Percentiles rank a stretch among this genome's conserved stretches.
These are phyloP conservation scores for Rosa chinensis DNA, from an alignment of 306 rosid genomes.

Conservation along the genomic window DNA sequence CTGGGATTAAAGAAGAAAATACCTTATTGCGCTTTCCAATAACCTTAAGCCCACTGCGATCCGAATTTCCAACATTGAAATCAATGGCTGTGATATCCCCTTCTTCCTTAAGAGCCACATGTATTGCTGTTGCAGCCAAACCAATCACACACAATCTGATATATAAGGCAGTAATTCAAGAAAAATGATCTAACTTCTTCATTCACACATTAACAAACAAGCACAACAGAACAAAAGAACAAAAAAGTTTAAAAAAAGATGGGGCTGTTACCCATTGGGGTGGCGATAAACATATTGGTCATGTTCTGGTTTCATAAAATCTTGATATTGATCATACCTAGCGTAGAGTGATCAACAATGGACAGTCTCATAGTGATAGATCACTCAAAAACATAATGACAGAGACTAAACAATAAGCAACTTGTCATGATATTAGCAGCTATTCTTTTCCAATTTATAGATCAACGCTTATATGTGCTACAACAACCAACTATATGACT, in stretches of 20 bases:
- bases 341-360: too few species aligned
- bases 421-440: too few species aligned
- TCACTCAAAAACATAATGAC: too few species aligned
- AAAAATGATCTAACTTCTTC: background rate
- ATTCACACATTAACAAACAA: background rate
- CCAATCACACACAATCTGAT: conserved; percentile 82
- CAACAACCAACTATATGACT: too few species aligned
- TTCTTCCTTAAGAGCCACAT: too few species aligned
- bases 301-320: conserved; percentile 71
- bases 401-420: too few species aligned
- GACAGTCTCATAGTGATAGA: too few species aligned
- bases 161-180: background rate
- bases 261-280: conserved; percentile 67
- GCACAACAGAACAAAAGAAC: background rate
- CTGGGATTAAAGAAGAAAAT: background rate
- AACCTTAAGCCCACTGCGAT: conserved; percentile 78
- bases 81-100: too few species aligned
- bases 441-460: too few species aligned
- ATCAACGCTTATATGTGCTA: too few species aligned
- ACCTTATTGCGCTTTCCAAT: conserved; percentile 98
- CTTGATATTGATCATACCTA: conserved; percentile 29
- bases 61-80: conserved; percentile 94
- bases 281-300: conserved; percentile 86
- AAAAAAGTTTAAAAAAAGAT: too few species aligned
- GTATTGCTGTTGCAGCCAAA: too few species aligned